phyloP scores from a whole-genome alignment of 768 basidiomycete species.

The Mrakia blollopis region DNA sequence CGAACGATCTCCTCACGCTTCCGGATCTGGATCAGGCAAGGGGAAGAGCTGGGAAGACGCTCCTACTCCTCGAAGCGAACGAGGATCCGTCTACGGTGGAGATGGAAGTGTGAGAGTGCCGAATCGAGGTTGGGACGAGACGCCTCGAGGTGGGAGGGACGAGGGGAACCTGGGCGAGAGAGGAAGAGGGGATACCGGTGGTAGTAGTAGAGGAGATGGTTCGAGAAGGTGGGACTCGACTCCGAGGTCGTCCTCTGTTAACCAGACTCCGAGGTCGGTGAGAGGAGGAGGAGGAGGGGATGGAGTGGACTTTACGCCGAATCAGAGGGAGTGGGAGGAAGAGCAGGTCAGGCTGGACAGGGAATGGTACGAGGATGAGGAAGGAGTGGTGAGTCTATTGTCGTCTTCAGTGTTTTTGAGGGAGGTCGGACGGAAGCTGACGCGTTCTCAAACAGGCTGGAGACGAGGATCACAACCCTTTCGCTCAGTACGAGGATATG shows the following conservation, averaged over 20 bases:
- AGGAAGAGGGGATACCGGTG: not conserved
- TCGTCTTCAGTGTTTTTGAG: not conserved
- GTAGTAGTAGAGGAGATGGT: not conserved
- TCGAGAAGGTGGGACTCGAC: constrained; percentile 35
- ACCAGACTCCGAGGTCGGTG: constrained; percentile 31
- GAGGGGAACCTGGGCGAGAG: constrained; percentile 15
- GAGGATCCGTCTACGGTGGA: constrained; percentile 37
- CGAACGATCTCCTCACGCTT: not conserved
- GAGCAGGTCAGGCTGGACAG: constrained; percentile 86
- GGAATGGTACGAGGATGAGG: constrained; percentile 90
- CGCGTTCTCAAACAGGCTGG: constrained; percentile 47
- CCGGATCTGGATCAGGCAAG: constrained; percentile 18
- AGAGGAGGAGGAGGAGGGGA: constrained; percentile 12
- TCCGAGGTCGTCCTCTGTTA: constrained; percentile 23
- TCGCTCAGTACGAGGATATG: constrained; percentile 88
- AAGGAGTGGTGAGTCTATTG: constrained; percentile 55
- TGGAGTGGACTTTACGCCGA: constrained; percentile 35
- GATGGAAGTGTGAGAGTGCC: constrained; percentile 79
- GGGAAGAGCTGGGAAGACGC: constrained; percentile 42
- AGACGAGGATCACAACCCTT: constrained; percentile 87
- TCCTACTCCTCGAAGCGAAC: constrained; percentile 40
- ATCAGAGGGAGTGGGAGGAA: constrained; percentile 83
- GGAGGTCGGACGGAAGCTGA: not conserved
- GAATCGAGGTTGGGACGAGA: constrained; percentile 91
- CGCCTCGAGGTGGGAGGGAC: constrained; percentile 56